Evolutionary conservation across 1,284 basidiomycete species (phyloP).

Genomic region (Leccinum fuscescens): DNA sequence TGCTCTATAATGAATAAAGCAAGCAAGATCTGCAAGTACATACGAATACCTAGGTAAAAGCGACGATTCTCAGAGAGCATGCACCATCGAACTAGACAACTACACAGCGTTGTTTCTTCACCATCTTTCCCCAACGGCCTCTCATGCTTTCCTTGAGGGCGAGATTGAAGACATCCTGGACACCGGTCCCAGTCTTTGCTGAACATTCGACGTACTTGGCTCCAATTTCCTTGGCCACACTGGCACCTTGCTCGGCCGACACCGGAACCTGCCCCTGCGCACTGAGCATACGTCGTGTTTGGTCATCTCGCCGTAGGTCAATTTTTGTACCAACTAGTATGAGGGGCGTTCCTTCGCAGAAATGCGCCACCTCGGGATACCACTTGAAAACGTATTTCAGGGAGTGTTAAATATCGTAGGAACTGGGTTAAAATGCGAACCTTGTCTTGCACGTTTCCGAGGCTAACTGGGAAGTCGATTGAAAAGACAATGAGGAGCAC

Average conservation of each 20-base stretch:
- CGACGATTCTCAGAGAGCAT: conserved; percentile 5
- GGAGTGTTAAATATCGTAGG: background rate
- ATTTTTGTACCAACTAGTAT: conserved; percentile 94
- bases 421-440: conserved; percentile 38
- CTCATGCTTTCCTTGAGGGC: conserved; percentile 88
- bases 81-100: conserved; percentile 50
- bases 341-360: conserved; percentile 91
- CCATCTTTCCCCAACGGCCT: conserved; percentile 69
- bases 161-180: conserved; percentile 90
- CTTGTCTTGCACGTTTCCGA: conserved; percentile 94
- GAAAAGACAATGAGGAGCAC: conserved; percentile 98
- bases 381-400: conserved; percentile 56
- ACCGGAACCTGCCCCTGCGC: conserved; percentile 91
- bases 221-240: conserved; percentile 87
- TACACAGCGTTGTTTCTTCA: conserved; percentile 75
- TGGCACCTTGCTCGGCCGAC: conserved; percentile 73
- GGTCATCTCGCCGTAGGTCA: conserved; percentile 85
- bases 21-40: conserved; percentile 28
- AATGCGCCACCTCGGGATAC: conserved; percentile 97
- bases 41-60: conserved; percentile 31
- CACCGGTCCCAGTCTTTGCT: conserved; percentile 86
- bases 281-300: conserved; percentile 87
- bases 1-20: conserved; percentile 11
- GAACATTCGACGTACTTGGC: conserved; percentile 97
- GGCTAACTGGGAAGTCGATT: conserved; percentile 92